Evolutionary conservation across 2,329 filamentous ascomycete species (phyloP).

Genomic region (Cytospora piceae): DNA sequence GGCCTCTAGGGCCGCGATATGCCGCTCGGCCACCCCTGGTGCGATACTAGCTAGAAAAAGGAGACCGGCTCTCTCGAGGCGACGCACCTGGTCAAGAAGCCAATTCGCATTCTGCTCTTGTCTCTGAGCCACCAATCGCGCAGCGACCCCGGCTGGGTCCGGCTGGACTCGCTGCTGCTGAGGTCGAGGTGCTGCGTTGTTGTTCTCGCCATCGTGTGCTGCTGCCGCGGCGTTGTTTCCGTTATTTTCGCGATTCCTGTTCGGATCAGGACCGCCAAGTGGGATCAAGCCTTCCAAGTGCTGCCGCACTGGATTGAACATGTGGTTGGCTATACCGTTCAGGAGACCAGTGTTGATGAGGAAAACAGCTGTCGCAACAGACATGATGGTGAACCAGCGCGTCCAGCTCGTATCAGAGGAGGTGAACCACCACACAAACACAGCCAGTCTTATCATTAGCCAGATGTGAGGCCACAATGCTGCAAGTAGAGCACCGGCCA

Average conservation of each 20-base stretch:
- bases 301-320: slow-evolving; percentile 60
- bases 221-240: slow-evolving; percentile 32
- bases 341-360: slow-evolving; percentile 63
- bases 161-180: slow-evolving; percentile 39
- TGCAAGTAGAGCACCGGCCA: slow-evolving; percentile 43
- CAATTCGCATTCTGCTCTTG: slow-evolving; percentile 51
- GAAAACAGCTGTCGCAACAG: slow-evolving; percentile 59
- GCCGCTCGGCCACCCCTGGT: slow-evolving; percentile 66
- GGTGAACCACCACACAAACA: slow-evolving; percentile 70
- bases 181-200: slow-evolving; percentile 36
- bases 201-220: slow-evolving; percentile 34
- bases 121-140: slow-evolving; percentile 55
- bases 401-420: slow-evolving; percentile 61
- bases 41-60: slow-evolving; percentile 69
- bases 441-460: slow-evolving; percentile 59
- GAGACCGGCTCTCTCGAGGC: slow-evolving; percentile 62
- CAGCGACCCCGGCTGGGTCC: slow-evolving; percentile 56
- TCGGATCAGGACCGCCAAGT: slow-evolving; percentile 45
- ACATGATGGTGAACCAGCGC: slow-evolving; percentile 59
- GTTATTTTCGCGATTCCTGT: slow-evolving; percentile 29
- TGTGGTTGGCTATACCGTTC: slow-evolving; percentile 57
- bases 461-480: slow-evolving; percentile 65
- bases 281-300: slow-evolving; percentile 65
- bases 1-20: slow-evolving; percentile 62
- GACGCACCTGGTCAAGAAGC: slow-evolving; percentile 54